Evolutionary conservation across 805 yeast genomes (phyloP).

Genomic region (Sporopachydermia quercuum): DNA sequence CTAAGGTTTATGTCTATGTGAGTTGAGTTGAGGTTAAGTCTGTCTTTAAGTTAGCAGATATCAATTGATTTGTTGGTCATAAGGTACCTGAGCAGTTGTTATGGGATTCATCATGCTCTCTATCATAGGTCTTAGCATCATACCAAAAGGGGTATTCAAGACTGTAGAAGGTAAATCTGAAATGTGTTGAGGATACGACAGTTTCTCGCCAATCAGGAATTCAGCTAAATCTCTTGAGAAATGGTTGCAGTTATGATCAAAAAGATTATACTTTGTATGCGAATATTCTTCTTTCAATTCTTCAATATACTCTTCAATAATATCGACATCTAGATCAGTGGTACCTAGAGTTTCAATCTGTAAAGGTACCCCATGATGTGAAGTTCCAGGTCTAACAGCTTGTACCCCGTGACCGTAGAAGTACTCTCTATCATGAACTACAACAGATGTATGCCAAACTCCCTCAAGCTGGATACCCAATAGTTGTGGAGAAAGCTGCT

Average conservation of each 20-base stretch:
- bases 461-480: constrained; percentile 45
- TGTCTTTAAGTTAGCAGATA: too few species aligned
- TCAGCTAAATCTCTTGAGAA: constrained; percentile 43
- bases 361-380: constrained; percentile 45
- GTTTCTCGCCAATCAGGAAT: constrained; percentile 38
- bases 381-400: constrained; percentile 30
- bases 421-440: constrained; percentile 36
- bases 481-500: constrained; percentile 30
- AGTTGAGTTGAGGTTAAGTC: too few species aligned
- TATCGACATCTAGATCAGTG: constrained; percentile 35
- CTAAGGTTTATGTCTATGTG: too few species aligned
- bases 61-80: too few species aligned
- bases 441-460: constrained; percentile 51
- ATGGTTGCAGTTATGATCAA: constrained; percentile 55
- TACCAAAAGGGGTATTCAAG: constrained; percentile 35
- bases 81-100: constrained; percentile 11
- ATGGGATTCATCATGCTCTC: constrained; percentile 13
- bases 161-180: constrained; percentile 37
- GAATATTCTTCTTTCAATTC: constrained; percentile 33
- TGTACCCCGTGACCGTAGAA: constrained; percentile 48
- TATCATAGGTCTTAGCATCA: constrained; percentile 25
- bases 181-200: constrained; percentile 35
- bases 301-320: constrained; percentile 35
- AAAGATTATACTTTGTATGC: constrained; percentile 37
- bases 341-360: constrained; percentile 38